These are phyloP conservation scores for Lagenidium sp. DNA, from an alignment of 352 stramenopile genomes.

Conservation along the genomic window DNA sequence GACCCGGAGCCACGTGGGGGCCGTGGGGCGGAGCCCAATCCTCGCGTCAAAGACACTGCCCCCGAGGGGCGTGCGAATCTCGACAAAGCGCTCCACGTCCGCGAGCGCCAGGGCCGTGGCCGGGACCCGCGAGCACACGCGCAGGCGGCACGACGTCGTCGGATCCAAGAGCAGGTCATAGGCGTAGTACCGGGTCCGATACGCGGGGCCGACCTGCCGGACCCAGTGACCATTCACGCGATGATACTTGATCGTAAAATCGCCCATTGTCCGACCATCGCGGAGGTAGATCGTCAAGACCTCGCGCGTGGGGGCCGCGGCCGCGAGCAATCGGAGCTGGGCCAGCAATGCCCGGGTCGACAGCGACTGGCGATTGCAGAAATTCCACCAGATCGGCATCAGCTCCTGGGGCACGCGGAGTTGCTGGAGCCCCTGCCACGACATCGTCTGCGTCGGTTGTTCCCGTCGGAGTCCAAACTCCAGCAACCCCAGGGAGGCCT, in stretches of 20 bases:
- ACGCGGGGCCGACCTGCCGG: slow-evolving; percentile 5
- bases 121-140: slow-evolving; percentile 14
- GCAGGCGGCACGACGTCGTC: slow-evolving; percentile 20
- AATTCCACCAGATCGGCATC: background rate
- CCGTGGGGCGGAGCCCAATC: background rate
- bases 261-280: background rate
- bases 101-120: slow-evolving; percentile 1
- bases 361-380: background rate
- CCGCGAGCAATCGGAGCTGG: background rate
- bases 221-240: slow-evolving; percentile 24
- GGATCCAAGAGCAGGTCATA: slow-evolving; percentile 27
- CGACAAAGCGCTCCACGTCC: slow-evolving; percentile 16
- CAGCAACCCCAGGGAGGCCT: no score
- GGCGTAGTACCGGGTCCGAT: slow-evolving; percentile 10
- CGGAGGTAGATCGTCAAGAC: background rate
- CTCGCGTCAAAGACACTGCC: slow-evolving; percentile 12
- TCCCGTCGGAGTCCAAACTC: no score
- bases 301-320: background rate
- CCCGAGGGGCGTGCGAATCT: slow-evolving; percentile 8
- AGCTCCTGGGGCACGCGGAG: background rate
- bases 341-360: background rate
- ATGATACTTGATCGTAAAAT: slow-evolving; percentile 23
- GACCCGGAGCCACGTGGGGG: background rate
- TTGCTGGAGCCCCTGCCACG: no score
- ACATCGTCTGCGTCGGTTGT: no score